Base-by-base conservation (phyloP, 2,329 filamentous ascomycete species). In the Plenodomus tracheiphilus region DNA sequence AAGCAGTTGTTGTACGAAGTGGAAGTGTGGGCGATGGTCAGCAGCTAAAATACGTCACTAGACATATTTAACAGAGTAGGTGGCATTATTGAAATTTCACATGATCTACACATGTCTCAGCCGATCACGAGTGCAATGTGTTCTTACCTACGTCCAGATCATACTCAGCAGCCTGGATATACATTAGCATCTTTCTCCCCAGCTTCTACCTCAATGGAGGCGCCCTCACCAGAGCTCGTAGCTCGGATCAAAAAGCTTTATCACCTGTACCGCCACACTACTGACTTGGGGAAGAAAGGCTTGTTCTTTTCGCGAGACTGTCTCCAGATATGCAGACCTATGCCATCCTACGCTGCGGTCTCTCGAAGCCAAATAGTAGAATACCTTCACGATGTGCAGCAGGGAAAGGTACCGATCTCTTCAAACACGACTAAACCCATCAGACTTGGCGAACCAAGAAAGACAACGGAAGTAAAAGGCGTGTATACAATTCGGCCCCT, bases 1-100 rank as follows among this genome's bases (percentile, higher is more conserved):
- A 60, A 61, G 32, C 57, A 59, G 22, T 32, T 71, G 18, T 39
- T 69, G 40, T 72, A 71, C 48, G 69, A 72, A 46, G 60, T 62
- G 36, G 69, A 72, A 47, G 68, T 66, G 9, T 65, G 56, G 58
- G 69, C 69, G 11, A 47, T 72, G 37, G 49, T 69, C 9, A 46
- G 39, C 20, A 36, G 16, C 18, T 32, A 15, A 15, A 32, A 47
- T 4, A 8, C 6, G 16, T 42, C 16, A 34, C 20, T 7, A 18
- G 19, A 16, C 28, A 2, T 10, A 32, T 8, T 15, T 10, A 11
- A 15, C 4, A 15, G 15, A 4, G 13, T 6, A 32, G 4, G 7
- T 25, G 22, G 22, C 13, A 32, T 32, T 32, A 11, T 11, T 32
- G 28, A 32, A 4, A 32, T 15, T 32, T 15, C 6, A 15, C 28